These are phyloP conservation scores for Hyaloperonospora brassicae DNA, from an alignment of 352 stramenopile species.

Conservation along the genomic window DNA sequence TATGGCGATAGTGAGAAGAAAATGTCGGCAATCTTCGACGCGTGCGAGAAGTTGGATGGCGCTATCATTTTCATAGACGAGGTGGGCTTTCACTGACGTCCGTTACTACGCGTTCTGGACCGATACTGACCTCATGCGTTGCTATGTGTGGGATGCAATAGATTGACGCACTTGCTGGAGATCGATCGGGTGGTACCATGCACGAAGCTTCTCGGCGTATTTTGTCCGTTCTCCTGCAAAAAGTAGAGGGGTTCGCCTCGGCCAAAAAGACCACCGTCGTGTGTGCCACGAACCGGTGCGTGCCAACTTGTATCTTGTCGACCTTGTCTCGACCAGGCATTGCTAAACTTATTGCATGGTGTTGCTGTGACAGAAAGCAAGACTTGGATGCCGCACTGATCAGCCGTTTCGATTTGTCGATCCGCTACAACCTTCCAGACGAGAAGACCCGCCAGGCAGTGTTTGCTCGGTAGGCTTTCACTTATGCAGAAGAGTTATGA, in stretches of 20 bases:
- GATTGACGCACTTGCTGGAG: slow-evolving; percentile 88
- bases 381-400: slow-evolving; percentile 89
- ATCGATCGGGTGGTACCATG: slow-evolving; percentile 83
- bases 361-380: slow-evolving; percentile 62
- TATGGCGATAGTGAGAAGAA: slow-evolving; percentile 94
- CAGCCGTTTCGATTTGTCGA: slow-evolving; percentile 89
- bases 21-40: slow-evolving; percentile 91
- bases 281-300: slow-evolving; percentile 85
- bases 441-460: slow-evolving; percentile 75
- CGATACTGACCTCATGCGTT: slow-evolving; percentile 1
- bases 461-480: slow-evolving; percentile 62
- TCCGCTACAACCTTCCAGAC: slow-evolving; percentile 88
- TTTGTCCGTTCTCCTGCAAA: slow-evolving; percentile 88
- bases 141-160: slow-evolving; percentile 10
- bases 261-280: slow-evolving; percentile 89
- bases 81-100: slow-evolving; percentile 25
- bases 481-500: neutral
- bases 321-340: neutral
- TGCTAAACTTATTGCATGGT: slow-evolving; percentile 1
- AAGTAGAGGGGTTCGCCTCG: slow-evolving; percentile 90
- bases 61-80: slow-evolving; percentile 95
- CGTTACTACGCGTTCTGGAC: neutral
- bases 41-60: slow-evolving; percentile 86
- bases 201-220: slow-evolving; percentile 90
- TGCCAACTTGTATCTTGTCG: neutral